Percentiles rank a stretch among this genome's conserved stretches.
Conservation (phyloP, 805 yeast genomes). For the Teunomyces gatunensis region DNA sequence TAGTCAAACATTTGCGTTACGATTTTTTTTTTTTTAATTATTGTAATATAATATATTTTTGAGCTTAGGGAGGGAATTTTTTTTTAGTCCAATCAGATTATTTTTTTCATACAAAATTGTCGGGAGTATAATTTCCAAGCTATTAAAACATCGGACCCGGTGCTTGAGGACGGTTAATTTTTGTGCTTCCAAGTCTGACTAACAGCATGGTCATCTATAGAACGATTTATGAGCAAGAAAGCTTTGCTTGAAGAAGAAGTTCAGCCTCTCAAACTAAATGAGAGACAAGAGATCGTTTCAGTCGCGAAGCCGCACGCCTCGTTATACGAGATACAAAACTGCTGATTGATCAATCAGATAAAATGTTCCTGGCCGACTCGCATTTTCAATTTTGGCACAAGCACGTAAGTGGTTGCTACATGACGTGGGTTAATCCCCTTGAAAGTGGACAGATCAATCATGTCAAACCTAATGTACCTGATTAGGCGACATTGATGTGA, state of each 20-base stretch:
- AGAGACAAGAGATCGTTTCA: neutral
- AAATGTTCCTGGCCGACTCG: constrained; percentile 5
- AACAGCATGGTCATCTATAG: too few relatives aligned
- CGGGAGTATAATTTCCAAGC: neutral
- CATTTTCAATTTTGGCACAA: neutral
- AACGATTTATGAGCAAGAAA: too few relatives aligned
- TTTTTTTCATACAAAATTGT: constrained; percentile 2
- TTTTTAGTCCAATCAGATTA: neutral
- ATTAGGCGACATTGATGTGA: neutral
- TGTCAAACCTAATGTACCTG: neutral
- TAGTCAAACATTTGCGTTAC: neutral
- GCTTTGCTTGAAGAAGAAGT: too few relatives aligned
- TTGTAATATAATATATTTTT: neutral
- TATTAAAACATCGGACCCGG: too few relatives aligned
- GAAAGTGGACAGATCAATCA: neutral
- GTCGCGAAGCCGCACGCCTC: constrained; percentile 1
- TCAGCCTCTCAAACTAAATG: too few relatives aligned
- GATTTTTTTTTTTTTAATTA: neutral
- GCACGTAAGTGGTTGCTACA: neutral
- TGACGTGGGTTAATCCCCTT: neutral
- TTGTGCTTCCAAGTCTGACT: too few relatives aligned
- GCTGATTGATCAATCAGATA: constrained; percentile 8
- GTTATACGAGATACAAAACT: neutral
- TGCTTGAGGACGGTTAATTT: too few relatives aligned
- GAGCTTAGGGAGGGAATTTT: neutral